A percentile compares a stretch with the other conserved stretches of the same genome.
These are phyloP conservation scores for Tricholoma terreum DNA, from an alignment of 768 basidiomycete species.

Conservation along the genomic window DNA sequence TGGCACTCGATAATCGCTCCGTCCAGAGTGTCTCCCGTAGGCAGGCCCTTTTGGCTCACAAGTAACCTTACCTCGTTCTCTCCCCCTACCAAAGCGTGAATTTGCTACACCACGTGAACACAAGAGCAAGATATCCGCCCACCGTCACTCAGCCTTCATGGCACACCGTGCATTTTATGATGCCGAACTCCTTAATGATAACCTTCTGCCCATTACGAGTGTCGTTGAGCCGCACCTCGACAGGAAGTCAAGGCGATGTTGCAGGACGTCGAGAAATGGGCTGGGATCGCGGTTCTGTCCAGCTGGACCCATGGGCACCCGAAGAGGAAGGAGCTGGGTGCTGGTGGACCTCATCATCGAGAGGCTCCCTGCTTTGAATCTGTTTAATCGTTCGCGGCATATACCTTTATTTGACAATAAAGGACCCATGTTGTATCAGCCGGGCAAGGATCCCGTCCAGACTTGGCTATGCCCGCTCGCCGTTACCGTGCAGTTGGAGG, in stretches of 20 bases:
- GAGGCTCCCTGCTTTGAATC: conserved; percentile 43
- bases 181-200: conserved; percentile 59
- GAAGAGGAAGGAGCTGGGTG: conserved; percentile 13
- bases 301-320: conserved; percentile 64
- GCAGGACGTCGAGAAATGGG: conserved; percentile 60
- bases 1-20: conserved; percentile 46
- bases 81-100: conserved; percentile 49
- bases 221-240: conserved; percentile 50
- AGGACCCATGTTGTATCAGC: conserved; percentile 47
- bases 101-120: conserved; percentile 50
- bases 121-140: conserved; percentile 56
- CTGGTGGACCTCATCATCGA: conserved; percentile 57
- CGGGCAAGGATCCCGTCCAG: conserved; percentile 29
- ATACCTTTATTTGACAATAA: conserved; percentile 35
- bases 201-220: conserved; percentile 66
- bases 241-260: conserved; percentile 60
- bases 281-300: conserved; percentile 55
- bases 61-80: conserved; percentile 57
- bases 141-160: conserved; percentile 67
- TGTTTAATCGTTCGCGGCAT: conserved; percentile 46
- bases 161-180: conserved; percentile 62
- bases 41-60: conserved; percentile 64
- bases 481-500: conserved; percentile 18
- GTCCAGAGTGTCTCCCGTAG: conserved; percentile 24
- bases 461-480: conserved; percentile 27